Percentiles rank a stretch among this genome's conserved stretches.
phyloP scores from a whole-genome alignment of 2,329 filamentous ascomycete genomes.

The Phyllosticta paracitricarpa region DNA sequence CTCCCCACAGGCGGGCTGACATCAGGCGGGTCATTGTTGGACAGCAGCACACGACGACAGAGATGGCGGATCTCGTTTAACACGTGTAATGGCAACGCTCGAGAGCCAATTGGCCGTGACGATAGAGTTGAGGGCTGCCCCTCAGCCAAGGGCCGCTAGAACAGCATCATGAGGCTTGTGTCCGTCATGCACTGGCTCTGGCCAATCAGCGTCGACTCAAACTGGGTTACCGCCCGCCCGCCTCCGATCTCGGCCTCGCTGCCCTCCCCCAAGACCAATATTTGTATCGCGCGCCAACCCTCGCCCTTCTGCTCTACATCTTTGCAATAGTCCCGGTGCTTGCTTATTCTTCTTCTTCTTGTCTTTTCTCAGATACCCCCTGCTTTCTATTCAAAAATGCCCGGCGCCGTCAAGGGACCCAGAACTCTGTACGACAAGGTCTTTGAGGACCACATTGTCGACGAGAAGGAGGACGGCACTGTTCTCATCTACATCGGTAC shows the following conservation, averaged over 20 bases:
- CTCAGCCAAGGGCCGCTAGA: background rate
- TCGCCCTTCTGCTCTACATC: background rate
- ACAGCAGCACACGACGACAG: background rate
- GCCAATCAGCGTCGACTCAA: slow-evolving; percentile 8
- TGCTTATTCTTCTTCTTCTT: slow-evolving; percentile 9
- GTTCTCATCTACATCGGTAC: slow-evolving; percentile 85
- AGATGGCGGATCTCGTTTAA: background rate
- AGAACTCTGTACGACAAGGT: slow-evolving; percentile 97
- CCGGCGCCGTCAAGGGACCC: slow-evolving; percentile 58
- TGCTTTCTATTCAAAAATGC: slow-evolving; percentile 49
- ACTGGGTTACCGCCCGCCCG: slow-evolving; percentile 6
- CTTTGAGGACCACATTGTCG: slow-evolving; percentile 85
- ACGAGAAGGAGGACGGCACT: slow-evolving; percentile 90
- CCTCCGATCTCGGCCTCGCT: background rate
- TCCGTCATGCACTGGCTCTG: background rate
- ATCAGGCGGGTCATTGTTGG: background rate
- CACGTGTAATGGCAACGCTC: background rate
- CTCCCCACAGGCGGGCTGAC: background rate
- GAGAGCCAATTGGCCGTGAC: background rate
- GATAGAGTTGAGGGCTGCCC: background rate
- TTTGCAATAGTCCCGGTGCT: background rate
- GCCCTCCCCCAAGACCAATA: background rate
- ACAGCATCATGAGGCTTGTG: background rate
- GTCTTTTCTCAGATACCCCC: slow-evolving; percentile 15
- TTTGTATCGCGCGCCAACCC: slow-evolving; percentile 8